Percentiles rank a stretch among this genome's conserved stretches.
phyloP scores from a whole-genome alignment of 257 asterid genomes.

The Plectranthus barbatus region DNA sequence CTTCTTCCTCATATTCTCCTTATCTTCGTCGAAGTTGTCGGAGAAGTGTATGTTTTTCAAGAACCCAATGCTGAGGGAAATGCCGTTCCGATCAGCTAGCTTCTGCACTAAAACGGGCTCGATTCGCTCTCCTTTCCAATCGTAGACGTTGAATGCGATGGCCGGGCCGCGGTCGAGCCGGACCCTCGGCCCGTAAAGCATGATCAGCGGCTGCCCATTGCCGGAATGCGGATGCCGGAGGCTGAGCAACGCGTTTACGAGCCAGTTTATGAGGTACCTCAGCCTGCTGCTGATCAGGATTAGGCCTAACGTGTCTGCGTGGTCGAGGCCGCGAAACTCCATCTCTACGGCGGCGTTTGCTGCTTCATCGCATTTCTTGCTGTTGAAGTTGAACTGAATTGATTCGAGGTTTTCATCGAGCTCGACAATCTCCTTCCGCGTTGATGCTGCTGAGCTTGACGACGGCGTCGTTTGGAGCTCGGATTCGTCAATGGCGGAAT shows the following conservation, averaged over 20 bases:
- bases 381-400: no score
- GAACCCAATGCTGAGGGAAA: slow-evolving; percentile 46
- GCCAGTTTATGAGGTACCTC: slow-evolving; percentile 54
- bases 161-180: slow-evolving; percentile 54
- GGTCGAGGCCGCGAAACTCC: slow-evolving; percentile 54
- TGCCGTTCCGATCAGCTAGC: slow-evolving; percentile 62
- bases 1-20: slow-evolving; percentile 5
- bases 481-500: background rate
- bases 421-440: background rate
- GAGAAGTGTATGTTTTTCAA: slow-evolving; percentile 47
- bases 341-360: background rate
- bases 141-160: slow-evolving; percentile 63
- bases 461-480: background rate
- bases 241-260: slow-evolving; percentile 48
- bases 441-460: background rate
- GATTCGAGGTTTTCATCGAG: no score
- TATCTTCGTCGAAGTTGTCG: slow-evolving; percentile 26
- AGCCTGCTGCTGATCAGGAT: slow-evolving; percentile 51
- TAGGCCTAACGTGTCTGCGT: slow-evolving; percentile 65
- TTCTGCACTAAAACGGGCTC: slow-evolving; percentile 68
- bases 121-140: slow-evolving; percentile 74
- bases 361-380: background rate
- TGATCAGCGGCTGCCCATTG: slow-evolving; percentile 34
- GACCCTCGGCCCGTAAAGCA: slow-evolving; percentile 60
- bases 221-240: slow-evolving; percentile 64